Base-by-base conservation (phyloP, 805 yeast genomes). In the Yarrowia bubula region DNA sequence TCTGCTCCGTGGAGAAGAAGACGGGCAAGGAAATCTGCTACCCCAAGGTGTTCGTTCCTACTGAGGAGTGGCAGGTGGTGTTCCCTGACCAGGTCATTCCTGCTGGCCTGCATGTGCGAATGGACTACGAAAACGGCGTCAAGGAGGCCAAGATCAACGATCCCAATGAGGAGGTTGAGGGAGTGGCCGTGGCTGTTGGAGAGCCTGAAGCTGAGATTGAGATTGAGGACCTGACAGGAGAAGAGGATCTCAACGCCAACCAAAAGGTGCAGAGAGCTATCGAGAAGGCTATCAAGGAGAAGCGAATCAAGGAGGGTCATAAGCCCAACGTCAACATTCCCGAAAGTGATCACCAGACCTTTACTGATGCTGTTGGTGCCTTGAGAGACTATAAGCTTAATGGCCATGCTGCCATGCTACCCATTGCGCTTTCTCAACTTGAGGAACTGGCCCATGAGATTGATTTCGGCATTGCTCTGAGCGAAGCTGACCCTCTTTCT, bases 41-140 rank as follows among this genome's bases (percentile, higher is more conserved):
- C 47, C 65, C 65, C 57, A 61, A 61, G 57, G 42, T 61, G 18
- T 91, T 92, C 70, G 82, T 75, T 39, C 89, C 97, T 0, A 74
- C 85, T 0, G 67, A 72, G 1, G 83, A 87, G 68, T 92, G 96
- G 96, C 84, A 86, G 75, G 72, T 72, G 1, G 83, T 92, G 6
- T 79, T 76, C 70, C 86, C 83, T 51, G 90, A 86, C 8, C 97
- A 90, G 71, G 80, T 82, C 4, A 80, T 92, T 4, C 96, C 97
- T 0, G 83, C 82, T 4, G 98, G 97, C 0, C 75, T 89, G 39
- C 92, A 89, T 73, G 84, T 91, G 14, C 79, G 89, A 69, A 70
- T 92, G 69, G 87, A 90, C 73, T 75, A 90, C 64, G 90, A 87
- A 15, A 86, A 91, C 0, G 86, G 87, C 17, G 74, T 77, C 32